phyloP scores from a whole-genome alignment of 163 green algal species.

The Scenedesmus sp. region DNA sequence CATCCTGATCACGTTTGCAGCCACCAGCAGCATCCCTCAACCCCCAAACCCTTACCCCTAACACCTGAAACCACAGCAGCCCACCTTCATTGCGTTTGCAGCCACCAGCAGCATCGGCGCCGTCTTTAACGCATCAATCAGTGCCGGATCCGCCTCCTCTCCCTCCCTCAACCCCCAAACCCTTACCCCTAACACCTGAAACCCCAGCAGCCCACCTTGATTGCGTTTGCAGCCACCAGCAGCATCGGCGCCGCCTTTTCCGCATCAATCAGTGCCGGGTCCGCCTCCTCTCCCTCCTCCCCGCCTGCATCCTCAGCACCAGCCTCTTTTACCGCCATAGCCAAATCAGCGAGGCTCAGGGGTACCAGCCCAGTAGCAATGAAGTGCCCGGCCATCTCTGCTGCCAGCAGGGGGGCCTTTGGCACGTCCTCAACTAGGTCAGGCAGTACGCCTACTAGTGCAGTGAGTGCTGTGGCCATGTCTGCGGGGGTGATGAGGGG shows the following conservation, averaged over 20 bases:
- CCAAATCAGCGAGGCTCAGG: constrained; percentile 3
- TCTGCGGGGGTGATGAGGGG: constrained; percentile 49
- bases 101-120: background rate
- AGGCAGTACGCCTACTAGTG: constrained; percentile 36
- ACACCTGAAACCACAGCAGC: too few relatives aligned
- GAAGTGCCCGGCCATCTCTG: constrained; percentile 43
- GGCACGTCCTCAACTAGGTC: constrained; percentile 56
- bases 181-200: too few relatives aligned
- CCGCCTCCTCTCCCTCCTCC: constrained; percentile 32
- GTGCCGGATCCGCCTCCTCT: too few relatives aligned
- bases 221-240: constrained; percentile 8
- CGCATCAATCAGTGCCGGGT: constrained; percentile 48
- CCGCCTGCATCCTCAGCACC: constrained; percentile 11
- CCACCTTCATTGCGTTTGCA: too few relatives aligned
- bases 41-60: too few relatives aligned
- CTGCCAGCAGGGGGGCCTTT: constrained; percentile 36
- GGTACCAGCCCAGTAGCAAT: constrained; percentile 14
- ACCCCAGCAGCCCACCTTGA: constrained; percentile 3
- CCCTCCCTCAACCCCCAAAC: too few relatives aligned
- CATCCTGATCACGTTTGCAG: constrained; percentile 34
- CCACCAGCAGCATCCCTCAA: constrained; percentile 16
- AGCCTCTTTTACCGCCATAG: constrained; percentile 23
- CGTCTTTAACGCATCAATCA: background rate
- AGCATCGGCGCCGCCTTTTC: constrained; percentile 47
- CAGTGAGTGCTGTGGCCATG: constrained; percentile 35